A percentile compares a stretch with the other conserved stretches of the same genome.
Evolutionary conservation across 495 filamentous ascomycete genomes (phyloP).

Genomic region (Letharia columbiana): DNA sequence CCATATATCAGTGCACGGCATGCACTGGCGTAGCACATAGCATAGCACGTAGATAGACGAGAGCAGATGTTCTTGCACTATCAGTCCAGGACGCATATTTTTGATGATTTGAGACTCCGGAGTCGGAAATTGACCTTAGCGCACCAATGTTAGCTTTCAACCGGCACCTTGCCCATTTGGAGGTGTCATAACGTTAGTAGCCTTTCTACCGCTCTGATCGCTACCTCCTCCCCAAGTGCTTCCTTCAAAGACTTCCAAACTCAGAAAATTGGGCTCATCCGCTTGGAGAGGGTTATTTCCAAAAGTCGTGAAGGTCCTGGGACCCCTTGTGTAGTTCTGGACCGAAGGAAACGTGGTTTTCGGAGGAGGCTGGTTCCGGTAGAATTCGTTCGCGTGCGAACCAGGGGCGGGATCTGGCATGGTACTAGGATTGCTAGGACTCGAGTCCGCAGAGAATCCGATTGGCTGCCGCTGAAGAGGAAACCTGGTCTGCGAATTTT

Average conservation of each 20-base stretch:
- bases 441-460: constrained; percentile 6
- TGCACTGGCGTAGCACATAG: constrained; percentile 5
- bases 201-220: constrained; percentile 1
- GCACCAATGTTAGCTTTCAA: constrained; percentile 26
- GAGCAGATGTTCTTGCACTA: constrained; percentile 10
- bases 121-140: neutral
- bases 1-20: constrained; percentile 15
- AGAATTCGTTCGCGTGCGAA: neutral
- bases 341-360: neutral
- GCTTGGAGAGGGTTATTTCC: constrained; percentile 1
- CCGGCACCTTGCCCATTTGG: constrained; percentile 41
- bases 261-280: constrained; percentile 21
- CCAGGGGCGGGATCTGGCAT: constrained; percentile 19
- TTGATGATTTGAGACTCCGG: neutral
- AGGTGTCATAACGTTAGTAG: constrained; percentile 27
- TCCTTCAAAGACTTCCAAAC: constrained; percentile 11
- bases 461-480: constrained; percentile 2
- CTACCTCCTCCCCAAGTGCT: constrained; percentile 18
- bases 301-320: constrained; percentile 1
- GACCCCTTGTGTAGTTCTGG: constrained; percentile 9
- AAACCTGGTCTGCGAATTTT: constrained; percentile 12
- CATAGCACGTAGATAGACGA: constrained; percentile 5
- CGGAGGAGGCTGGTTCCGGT: constrained; percentile 8
- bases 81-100: neutral
- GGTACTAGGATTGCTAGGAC: constrained; percentile 16